Percentiles rank a stretch among this genome's conserved stretches.
These are phyloP conservation scores for Mediolabrus comicus DNA, from an alignment of 108 stramenopile species.

Conservation along the genomic window DNA sequence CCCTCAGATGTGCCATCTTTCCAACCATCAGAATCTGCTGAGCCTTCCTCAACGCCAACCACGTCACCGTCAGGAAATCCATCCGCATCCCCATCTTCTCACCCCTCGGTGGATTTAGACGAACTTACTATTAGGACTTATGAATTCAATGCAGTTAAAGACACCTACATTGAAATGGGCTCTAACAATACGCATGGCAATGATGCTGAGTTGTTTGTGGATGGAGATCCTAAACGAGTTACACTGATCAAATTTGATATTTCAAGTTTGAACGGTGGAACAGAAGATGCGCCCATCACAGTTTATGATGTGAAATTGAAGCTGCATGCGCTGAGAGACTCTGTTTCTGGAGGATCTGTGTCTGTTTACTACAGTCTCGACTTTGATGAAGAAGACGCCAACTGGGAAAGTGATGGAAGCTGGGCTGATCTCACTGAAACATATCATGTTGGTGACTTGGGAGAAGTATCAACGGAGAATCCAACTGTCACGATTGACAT, in stretches of 20 bases:
- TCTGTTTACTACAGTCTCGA: background rate
- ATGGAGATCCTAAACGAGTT: conserved; percentile 15
- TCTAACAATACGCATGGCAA: background rate
- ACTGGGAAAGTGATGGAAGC: background rate
- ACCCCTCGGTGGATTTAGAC: background rate
- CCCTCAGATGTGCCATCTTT: background rate
- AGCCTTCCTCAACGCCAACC: background rate
- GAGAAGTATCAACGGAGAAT: conserved; percentile 1
- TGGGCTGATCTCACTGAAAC: conserved; percentile 11
- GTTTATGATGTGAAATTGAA: conserved; percentile 2
- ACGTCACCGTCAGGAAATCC: background rate
- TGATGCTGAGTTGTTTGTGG: conserved; percentile 13
- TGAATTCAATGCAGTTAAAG: background rate
- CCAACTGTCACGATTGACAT: conserved; percentile 9
- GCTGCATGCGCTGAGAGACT: conserved; percentile 23
- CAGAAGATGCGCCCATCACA: background rate
- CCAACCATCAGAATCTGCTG: background rate
- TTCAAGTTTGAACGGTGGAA: conserved; percentile 6
- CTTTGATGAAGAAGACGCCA: conserved; percentile 7
- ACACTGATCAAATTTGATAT: conserved; percentile 26
- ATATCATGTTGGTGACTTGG: background rate
- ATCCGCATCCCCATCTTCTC: background rate
- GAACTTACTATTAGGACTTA: background rate
- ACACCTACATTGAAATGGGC: conserved; percentile 11
- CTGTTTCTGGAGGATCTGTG: conserved; percentile 8